Evolutionary conservation across 202 grass and related monocot species (phyloP), one percentile per base, ranked within the genome.

Genomic region (Cymbopogon flexuosus): DNA sequence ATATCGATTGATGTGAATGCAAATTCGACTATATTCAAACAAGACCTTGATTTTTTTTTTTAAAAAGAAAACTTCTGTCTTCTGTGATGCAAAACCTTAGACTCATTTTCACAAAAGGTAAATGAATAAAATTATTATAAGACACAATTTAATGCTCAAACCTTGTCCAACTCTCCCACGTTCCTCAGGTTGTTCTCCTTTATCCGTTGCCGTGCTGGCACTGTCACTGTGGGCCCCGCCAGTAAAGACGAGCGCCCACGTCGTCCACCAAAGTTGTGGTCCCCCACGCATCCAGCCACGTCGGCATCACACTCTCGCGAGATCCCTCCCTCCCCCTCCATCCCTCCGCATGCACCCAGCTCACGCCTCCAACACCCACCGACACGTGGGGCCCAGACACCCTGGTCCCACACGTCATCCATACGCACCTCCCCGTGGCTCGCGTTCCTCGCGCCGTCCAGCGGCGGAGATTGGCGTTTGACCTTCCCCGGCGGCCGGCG

Each of bases 371-470:
- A 0, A 49, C 42, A 0, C 0, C 10, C 4, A 10, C 64, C n/a
- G 75, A 22, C 40, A 64, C 0, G 10, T 1, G 60, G 37, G 45
- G 7, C 21, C 43, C 21, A 0, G 0, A 0, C 0, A 0, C 0
- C 0, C 0, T 1, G 72, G 54, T 0, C 85, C 64, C 73, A 35
- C 65, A 0, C 1, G 41, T 37, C 84, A 69, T 75, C 0, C 0
- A 24, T 5, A 3, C 0, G 0, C 0, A 0, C 8, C 8, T 1
- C 2, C 1, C 9, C 16, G 0, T 27, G 27, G 27, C 27, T 27
- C 27, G 27, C 27, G 27, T 27, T 8, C 40, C 24, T 16, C 19
- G 2, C 14, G 19, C 3, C 19, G 46, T 60, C 22, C 46, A 4
- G 33, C 3, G 30, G 42, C 33, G 49, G 39, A 23, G 54, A 3